Percentiles rank a stretch among this genome's conserved stretches.
These are phyloP conservation scores for Plasmodium vinckei DNA, from an alignment of 169 alveolate genomes.

Conservation along the genomic window DNA sequence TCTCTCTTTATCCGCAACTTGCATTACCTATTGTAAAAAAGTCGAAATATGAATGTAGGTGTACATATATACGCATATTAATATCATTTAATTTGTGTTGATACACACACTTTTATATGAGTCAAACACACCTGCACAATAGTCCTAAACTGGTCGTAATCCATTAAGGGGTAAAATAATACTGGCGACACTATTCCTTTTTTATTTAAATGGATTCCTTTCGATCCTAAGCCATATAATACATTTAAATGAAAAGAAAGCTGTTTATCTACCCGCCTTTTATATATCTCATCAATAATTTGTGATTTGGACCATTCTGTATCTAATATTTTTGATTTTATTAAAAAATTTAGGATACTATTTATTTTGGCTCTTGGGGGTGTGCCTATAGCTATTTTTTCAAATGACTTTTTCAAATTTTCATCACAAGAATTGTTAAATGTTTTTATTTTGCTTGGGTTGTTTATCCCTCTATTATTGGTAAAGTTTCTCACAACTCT, in stretches of 20 bases:
- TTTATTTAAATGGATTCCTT: conserved; percentile 55
- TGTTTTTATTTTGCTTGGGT: background rate
- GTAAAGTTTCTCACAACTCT: too few species aligned
- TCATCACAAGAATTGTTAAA: conserved; percentile 12
- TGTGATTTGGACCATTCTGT: conserved; percentile 45
- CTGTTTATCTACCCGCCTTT: conserved; percentile 29
- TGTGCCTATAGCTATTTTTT: conserved; percentile 38
- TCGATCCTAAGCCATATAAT: conserved; percentile 66
- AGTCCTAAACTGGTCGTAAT: conserved; percentile 38
- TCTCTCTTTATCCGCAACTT: conserved; percentile 65
- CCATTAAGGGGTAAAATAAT: conserved; percentile 47
- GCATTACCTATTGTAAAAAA: conserved; percentile 38
- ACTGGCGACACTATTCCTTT: conserved; percentile 62
- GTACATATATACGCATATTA: background rate
- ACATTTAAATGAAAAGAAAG: conserved; percentile 63
- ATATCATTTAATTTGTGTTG: background rate
- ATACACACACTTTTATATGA: too few species aligned
- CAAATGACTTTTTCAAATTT: conserved; percentile 34
- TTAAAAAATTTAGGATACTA: conserved; percentile 26
- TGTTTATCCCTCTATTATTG: too few species aligned
- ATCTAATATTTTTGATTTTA: conserved; percentile 27
- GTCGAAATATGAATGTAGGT: background rate
- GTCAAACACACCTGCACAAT: conserved; percentile 28
- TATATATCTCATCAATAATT: conserved; percentile 59
- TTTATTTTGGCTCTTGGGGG: conserved; percentile 75